Evolutionary conservation across 129 eudicot species (phyloP).

Genomic region (Flaveria robusta): DNA sequence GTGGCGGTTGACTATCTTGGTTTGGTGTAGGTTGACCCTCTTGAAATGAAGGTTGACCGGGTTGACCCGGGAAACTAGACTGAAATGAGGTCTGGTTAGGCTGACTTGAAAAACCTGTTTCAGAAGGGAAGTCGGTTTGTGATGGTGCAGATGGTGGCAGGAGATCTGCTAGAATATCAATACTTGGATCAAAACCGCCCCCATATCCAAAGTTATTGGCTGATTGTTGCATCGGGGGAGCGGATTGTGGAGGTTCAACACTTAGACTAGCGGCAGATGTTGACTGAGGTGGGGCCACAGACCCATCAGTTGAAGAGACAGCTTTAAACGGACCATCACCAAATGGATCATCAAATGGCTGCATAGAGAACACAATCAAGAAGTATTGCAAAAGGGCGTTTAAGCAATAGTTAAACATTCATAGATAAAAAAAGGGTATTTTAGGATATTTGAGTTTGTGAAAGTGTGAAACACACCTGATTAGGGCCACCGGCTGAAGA

Average conservation of each 20-base stretch:
- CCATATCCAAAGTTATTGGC: conserved; percentile 44
- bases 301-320: conserved; percentile 49
- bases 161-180: conserved; percentile 89
- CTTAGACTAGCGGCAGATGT: conserved; percentile 43
- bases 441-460: conserved; percentile 12
- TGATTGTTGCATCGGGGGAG: conserved; percentile 32
- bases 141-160: conserved; percentile 58
- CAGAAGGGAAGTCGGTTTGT: conserved; percentile 33
- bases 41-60: conserved; percentile 13
- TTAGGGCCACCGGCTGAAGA: conserved; percentile 41
- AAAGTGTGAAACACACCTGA: conserved; percentile 56
- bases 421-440: conserved; percentile 8
- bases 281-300: conserved; percentile 52
- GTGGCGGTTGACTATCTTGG: conserved; percentile 36
- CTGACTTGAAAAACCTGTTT: conserved; percentile 30
- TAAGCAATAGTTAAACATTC: conserved; percentile 2
- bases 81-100: conserved; percentile 33
- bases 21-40: conserved; percentile 36
- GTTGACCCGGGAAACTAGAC: conserved; percentile 27
- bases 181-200: conserved; percentile 36
- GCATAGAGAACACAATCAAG: conserved; percentile 29
- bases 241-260: conserved; percentile 43
- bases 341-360: conserved; percentile 96
- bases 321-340: conserved; percentile 96
- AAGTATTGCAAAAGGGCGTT: conserved; percentile 18